Conservation (phyloP, 73 alveolate species). For the Blepharisma stoltei region DNA sequence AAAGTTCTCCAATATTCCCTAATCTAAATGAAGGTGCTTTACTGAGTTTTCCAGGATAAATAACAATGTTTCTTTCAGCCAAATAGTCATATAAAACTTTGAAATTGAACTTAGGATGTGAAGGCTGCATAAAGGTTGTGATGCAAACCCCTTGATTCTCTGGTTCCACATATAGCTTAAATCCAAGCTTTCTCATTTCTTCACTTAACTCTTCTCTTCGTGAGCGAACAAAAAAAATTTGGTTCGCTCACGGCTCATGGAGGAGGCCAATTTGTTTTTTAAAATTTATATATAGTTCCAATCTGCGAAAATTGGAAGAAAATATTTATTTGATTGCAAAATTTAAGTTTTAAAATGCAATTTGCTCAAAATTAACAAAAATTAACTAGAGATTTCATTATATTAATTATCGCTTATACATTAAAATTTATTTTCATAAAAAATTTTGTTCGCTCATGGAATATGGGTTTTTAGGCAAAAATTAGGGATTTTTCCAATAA, state of each 20-base stretch:
- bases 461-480: too few species aligned
- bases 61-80: constrained; percentile 42
- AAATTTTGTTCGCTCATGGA: too few species aligned
- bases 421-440: too few species aligned
- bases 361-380: too few species aligned
- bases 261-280: neutral
- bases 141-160: constrained; percentile 47
- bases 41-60: constrained; percentile 68
- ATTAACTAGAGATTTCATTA: too few species aligned
- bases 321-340: too few species aligned
- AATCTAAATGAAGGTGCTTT: constrained; percentile 66
- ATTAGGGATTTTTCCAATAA: too few species aligned
- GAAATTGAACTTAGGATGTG: constrained; percentile 51
- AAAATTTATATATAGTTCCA: neutral
- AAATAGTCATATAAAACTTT: constrained; percentile 50
- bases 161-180: constrained; percentile 43
- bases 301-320: too few species aligned
- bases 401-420: too few species aligned
- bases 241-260: neutral
- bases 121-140: constrained; percentile 46
- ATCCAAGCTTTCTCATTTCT: constrained; percentile 40
- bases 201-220: too few species aligned
- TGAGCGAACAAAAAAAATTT: too few species aligned
- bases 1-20: constrained; percentile 62
- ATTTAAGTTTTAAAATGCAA: too few species aligned